Evolutionary conservation across 208 protist genomes (phyloP).

Genomic region (Leishmania amazonensis): DNA sequence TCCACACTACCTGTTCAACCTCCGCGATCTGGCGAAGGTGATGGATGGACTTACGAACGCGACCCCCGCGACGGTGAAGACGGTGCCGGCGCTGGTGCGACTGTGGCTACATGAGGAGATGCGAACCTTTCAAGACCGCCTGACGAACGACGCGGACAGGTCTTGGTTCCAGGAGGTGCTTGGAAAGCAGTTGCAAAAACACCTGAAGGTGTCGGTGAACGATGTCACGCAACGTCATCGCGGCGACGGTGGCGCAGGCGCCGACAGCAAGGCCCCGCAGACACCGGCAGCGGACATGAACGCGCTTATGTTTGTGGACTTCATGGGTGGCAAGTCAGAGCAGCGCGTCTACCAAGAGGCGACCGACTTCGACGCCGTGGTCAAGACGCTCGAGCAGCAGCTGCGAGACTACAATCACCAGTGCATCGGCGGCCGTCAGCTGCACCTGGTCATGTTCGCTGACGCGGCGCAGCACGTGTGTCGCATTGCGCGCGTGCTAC

Average conservation of each 20-base stretch:
- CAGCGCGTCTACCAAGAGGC: slow-evolving; percentile 91
- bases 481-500: slow-evolving; percentile 95
- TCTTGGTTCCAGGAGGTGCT: slow-evolving; percentile 93
- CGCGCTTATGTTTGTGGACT: slow-evolving; percentile 95
- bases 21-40: slow-evolving; percentile 98
- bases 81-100: slow-evolving; percentile 64
- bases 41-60: slow-evolving; percentile 96
- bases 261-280: not conserved
- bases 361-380: slow-evolving; percentile 76
- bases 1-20: slow-evolving; percentile 99
- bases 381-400: slow-evolving; percentile 81
- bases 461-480: slow-evolving; percentile 97
- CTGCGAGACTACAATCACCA: slow-evolving; percentile 95
- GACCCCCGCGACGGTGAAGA: slow-evolving; percentile 61
- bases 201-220: slow-evolving; percentile 78
- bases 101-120: slow-evolving; percentile 97
- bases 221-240: slow-evolving; percentile 54
- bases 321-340: slow-evolving; percentile 82
- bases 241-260: not conserved
- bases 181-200: slow-evolving; percentile 65
- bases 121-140: slow-evolving; percentile 96
- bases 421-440: slow-evolving; percentile 73
- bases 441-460: slow-evolving; percentile 97
- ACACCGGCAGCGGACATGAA: slow-evolving; percentile 4
- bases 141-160: slow-evolving; percentile 90